Conservation (phyloP, 331 rosid species). For the Malus hybrid region DNA sequence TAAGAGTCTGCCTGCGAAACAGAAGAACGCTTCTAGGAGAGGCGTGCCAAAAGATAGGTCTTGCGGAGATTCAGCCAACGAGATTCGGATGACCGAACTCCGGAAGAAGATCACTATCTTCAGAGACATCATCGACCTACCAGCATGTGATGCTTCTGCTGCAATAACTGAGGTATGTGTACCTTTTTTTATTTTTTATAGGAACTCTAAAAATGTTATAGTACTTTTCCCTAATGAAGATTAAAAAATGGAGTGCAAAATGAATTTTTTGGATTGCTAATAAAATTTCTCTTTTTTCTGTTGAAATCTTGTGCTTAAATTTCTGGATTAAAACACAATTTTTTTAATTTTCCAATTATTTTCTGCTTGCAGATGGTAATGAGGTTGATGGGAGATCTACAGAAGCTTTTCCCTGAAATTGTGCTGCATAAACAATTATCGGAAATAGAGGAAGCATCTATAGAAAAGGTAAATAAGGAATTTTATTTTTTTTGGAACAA, state of each 20-base stretch:
- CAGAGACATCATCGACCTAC: slow-evolving; percentile 57
- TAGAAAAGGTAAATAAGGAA: slow-evolving; percentile 31
- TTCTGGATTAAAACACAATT: neutral
- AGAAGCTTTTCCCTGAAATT: slow-evolving; percentile 43
- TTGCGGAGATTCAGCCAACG: slow-evolving; percentile 27
- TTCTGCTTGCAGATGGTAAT: slow-evolving; percentile 44
- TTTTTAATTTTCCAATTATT: neutral
- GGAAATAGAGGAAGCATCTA: slow-evolving; percentile 27
- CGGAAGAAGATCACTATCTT: slow-evolving; percentile 51
- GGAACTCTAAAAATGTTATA: too few relatives aligned
- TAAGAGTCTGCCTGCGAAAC: slow-evolving; percentile 21
- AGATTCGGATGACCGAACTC: slow-evolving; percentile 29
- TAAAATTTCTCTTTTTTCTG: neutral
- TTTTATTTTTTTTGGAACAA: too few relatives aligned
- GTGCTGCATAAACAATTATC: slow-evolving; percentile 21
- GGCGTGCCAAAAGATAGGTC: slow-evolving; percentile 21
- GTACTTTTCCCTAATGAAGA: too few relatives aligned
- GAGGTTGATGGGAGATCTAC: slow-evolving; percentile 52
- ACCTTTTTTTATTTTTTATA: neutral
- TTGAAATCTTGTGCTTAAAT: neutral
- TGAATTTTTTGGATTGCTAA: too few relatives aligned
- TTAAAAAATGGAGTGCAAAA: too few relatives aligned
- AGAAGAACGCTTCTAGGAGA: slow-evolving; percentile 6
- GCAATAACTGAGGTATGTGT: slow-evolving; percentile 23
- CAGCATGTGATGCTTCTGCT: slow-evolving; percentile 37